Evolutionary conservation across 768 basidiomycete species (phyloP), one percentile per base, ranked within the genome.

Genomic region (Tulasnella sp.): DNA sequence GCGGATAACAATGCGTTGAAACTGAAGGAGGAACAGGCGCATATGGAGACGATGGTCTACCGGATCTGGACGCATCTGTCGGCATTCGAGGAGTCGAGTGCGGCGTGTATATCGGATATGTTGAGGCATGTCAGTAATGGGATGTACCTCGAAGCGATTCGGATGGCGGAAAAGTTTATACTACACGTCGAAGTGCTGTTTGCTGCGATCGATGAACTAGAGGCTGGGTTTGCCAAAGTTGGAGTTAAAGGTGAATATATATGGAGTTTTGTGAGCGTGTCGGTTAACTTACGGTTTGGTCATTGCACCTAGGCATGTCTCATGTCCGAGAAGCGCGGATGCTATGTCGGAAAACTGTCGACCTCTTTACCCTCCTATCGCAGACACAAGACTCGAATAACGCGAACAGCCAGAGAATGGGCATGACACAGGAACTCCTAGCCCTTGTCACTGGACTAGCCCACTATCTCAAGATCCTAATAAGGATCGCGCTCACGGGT

Each of bases 91-190:
- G 96, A 99, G 73, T 94, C 91, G n/a, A 92, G 90, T 65, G 96
- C 96, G 22, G 93, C 94, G 7, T 94, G 94, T 73, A 99, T 99
- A 65, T 96, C 92, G 25, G 96, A 98, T 70, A 99, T 99, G 93
- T 75, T 99, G 59, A 78, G 92, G 63, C 90, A 93, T 69, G 96
- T 99, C 72, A 97, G 93, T 78, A 92, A 87, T 65, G 89, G 91
- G 9, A 85, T 93, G 67, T 94, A 97, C 71, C 78, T 96, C 59
- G 94, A 98, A 66, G 94, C 93, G 52, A 92, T 99, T 67, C 80
- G 91, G 64, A 91, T 98, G 88, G 94, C 96, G 11, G 96, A 99
- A 73, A 90, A 87, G 75, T 99, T 99, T 68, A 97, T 98, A 65
- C 76, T 98, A 19, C 94, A 99, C 68, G 96, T 99, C 55, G 96